Base-by-base conservation (phyloP, 177 flowering plant genomes). In the Vitis hybrid region DNA sequence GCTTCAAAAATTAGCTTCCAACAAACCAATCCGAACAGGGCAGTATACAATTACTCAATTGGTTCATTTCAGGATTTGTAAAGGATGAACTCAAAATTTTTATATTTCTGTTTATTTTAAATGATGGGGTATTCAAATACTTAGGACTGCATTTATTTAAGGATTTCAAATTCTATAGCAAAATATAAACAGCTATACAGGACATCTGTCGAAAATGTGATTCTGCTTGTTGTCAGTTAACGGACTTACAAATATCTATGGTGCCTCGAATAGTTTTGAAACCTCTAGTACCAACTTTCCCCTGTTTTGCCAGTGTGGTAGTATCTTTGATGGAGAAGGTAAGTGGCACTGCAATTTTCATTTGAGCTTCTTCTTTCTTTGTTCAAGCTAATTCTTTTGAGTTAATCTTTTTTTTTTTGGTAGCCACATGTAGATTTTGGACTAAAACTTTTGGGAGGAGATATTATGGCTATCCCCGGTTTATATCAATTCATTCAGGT, bases 231-330 rank as follows among this genome's bases (percentile, higher is more conserved):
- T 72, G 24, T 56, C 84, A 90, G 97, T 49, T 92, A 60, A 77
- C 86, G 62, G 93, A 92, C 72, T 32, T 90, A 56, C 97, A 90
- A 82, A 65, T 86, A 72, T 86, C 75, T 73, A 76, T 78, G 2
- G 65, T 82, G n/a, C 88, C 93, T 3, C 85, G 97, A 16, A 66
- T 92, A 67, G 71, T 81, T 62, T 71, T 92, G 82, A 89, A 86
- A 77, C 95, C 92, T 52, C 89, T 91, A 2, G 93, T 90, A 66
- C 93, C 97, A 1, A 71, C 86, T 6, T 86, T 92, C 72, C 97
- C 97, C 24, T 92, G 96, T 73, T 92, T 92, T 73, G 79, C 85
- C 21, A 84, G 62, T 72, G 81, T 87, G 48, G 64, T 74, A 18
- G 85, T 88, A 1, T 90, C 88, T 58, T 75, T 91, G 69, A 78